A percentile compares a stretch with the other conserved stretches of the same genome.
Conservation (phyloP, 345 rosid genomes). For the Geranium rotundifolium region DNA sequence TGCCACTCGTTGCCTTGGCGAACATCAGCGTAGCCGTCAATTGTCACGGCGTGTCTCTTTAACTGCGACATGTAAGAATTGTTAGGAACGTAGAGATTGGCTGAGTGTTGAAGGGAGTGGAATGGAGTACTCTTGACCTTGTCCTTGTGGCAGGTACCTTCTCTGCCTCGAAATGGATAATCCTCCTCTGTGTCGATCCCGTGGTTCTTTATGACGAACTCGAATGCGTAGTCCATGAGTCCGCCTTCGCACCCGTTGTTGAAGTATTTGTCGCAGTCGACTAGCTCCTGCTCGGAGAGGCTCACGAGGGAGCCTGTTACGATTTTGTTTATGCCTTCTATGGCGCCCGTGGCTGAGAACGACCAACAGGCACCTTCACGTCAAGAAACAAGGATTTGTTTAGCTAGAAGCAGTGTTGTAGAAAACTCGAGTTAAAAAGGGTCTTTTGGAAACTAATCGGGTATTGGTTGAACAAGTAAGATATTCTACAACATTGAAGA, state of each 20-base stretch:
- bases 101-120: no score
- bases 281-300: slow-evolving; percentile 81
- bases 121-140: slow-evolving; percentile 24
- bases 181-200: slow-evolving; percentile 83
- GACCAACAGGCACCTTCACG: slow-evolving; percentile 90
- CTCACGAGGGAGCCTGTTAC: slow-evolving; percentile 72
- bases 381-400: slow-evolving; percentile 8
- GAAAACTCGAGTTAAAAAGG: no score
- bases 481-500: no score
- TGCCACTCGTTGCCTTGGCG: slow-evolving; percentile 41
- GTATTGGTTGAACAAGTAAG: no score
- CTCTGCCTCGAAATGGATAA: slow-evolving; percentile 55
- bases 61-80: slow-evolving; percentile 28
- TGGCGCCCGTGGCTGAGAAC: slow-evolving; percentile 93
- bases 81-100: not conserved
- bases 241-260: slow-evolving; percentile 82
- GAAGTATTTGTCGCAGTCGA: slow-evolving; percentile 69
- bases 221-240: slow-evolving; percentile 17
- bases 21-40: slow-evolving; percentile 63
- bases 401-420: not conserved
- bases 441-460: no score
- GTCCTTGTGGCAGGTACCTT: slow-evolving; percentile 48
- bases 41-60: slow-evolving; percentile 52
- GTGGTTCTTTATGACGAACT: slow-evolving; percentile 50
- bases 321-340: slow-evolving; percentile 78